Evolutionary conservation across 2,329 filamentous ascomycete genomes (phyloP), one percentile per base, ranked within the genome.

Genomic region (Fusarium napiforme): DNA sequence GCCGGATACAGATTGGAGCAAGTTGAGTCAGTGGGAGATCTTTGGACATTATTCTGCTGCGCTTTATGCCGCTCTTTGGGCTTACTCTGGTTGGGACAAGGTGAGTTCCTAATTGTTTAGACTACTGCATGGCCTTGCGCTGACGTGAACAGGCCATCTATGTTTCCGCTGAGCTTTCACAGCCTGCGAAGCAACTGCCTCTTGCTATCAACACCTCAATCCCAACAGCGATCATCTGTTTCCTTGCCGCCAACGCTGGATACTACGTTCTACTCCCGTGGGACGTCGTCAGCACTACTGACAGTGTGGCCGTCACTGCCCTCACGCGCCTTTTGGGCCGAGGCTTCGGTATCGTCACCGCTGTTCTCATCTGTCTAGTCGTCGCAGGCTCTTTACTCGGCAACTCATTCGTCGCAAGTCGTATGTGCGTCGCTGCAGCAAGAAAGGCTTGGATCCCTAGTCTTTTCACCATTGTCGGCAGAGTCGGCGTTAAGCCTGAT

Each of bases 1-100:
- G 0, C 83, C 79, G 16, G 80, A 80, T 36, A 87, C 84, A 0
- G 83, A 87, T 43, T 90, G 88, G 88, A 77, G 77, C 1, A 69
- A 77, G 4, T 73, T 91, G 46, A 81, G 84, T 9, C 78, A 83
- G 34, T 92, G 90, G 90, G 88, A 90, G 63, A 83, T 88, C 16
- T 84, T 91, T 32, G 90, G 90, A 0, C 87, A 91, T 72, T 87
- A 87, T 63, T 89, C 88, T 7, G 85, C 89, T 3, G 90, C 90
- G 0, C 82, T 91, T 2, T 91, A 91, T 72, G 90, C 87, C 0
- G 89, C 88, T 0, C 77, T 92, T 0, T 92, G 89, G 90, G 90
- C 88, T 0, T 92, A 91, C 67, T 90, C 88, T 1, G 90, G 90
- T 1, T 92, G 90, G 90, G 90, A 92, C 62, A 91, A 91, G 81